Evolutionary conservation across 1,284 basidiomycete genomes (phyloP).

Genomic region (Fistulinella cinereoalba): DNA sequence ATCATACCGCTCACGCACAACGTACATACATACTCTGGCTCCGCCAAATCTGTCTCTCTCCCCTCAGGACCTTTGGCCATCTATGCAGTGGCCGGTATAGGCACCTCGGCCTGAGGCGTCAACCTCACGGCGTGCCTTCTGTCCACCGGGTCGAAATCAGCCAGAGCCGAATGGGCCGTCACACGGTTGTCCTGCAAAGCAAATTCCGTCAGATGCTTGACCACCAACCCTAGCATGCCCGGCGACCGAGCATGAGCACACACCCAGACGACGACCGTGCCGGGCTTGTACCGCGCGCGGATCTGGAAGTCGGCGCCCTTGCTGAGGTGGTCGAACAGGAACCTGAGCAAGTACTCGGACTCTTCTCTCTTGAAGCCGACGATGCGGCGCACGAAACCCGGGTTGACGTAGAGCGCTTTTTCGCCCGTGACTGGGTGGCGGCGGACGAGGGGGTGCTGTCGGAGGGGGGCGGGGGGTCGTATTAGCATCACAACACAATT

Average conservation of each 20-base stretch:
- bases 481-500: too few relatives aligned
- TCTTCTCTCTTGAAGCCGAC: slow-evolving; percentile 69
- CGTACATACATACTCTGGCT: too few relatives aligned
- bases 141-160: slow-evolving; percentile 42
- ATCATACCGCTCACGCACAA: too few relatives aligned
- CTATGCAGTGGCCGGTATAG: slow-evolving; percentile 34
- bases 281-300: slow-evolving; percentile 42
- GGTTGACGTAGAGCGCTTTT: slow-evolving; percentile 64
- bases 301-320: slow-evolving; percentile 48
- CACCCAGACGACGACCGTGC: slow-evolving; percentile 51
- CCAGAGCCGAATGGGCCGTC: slow-evolving; percentile 48
- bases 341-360: slow-evolving; percentile 59
- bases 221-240: background rate
- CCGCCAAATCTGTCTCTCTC: too few relatives aligned
- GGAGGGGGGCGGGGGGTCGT: too few relatives aligned
- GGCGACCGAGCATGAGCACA: slow-evolving; percentile 3
- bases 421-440: slow-evolving; percentile 65
- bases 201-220: background rate
- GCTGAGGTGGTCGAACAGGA: slow-evolving; percentile 56
- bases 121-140: slow-evolving; percentile 51
- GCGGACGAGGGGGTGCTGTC: slow-evolving; percentile 50
- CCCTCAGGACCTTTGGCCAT: too few relatives aligned
- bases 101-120: slow-evolving; percentile 54
- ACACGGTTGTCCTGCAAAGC: slow-evolving; percentile 47
- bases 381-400: slow-evolving; percentile 60